A percentile compares a stretch with the other conserved stretches of the same genome.
Conservation (phyloP, 2,329 filamentous ascomycete species). For the Xylariaceae sp. region DNA sequence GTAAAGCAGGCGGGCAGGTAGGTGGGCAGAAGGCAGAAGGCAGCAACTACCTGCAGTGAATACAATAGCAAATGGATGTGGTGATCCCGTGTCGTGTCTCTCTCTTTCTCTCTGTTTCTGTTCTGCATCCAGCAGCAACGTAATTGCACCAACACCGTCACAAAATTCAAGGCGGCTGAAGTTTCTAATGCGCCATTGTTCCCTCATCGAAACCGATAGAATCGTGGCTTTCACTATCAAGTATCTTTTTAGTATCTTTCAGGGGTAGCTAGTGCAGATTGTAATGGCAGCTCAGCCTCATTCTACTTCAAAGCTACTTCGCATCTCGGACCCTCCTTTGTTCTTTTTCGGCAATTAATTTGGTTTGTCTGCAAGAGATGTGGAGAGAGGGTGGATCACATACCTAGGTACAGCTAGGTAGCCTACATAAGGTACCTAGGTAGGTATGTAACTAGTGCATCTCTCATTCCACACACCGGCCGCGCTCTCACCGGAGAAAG, state of each 20-base stretch:
- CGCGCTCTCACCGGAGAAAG: too few species aligned
- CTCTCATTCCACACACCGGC: neutral
- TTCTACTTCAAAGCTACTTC: constrained; percentile 28
- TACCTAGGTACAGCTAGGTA: too few species aligned
- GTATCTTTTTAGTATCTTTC: constrained; percentile 27
- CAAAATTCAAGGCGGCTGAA: constrained; percentile 33
- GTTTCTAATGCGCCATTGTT: constrained; percentile 34
- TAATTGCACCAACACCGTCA: constrained; percentile 6
- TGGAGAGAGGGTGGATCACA: constrained; percentile 8
- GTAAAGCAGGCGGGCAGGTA: neutral
- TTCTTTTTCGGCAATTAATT: constrained; percentile 23
- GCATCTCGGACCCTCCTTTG: constrained; percentile 7
- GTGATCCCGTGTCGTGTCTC: neutral
- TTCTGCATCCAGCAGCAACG: neutral
- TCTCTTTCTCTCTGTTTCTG: neutral
- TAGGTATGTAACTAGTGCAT: too few species aligned
- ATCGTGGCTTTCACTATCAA: constrained; percentile 34
- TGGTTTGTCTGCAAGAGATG: constrained; percentile 21
- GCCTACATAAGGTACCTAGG: too few species aligned
- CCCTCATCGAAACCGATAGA: constrained; percentile 40
- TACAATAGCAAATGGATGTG: neutral
- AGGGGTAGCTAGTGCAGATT: neutral
- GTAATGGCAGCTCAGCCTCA: constrained; percentile 25
- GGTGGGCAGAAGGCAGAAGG: neutral
- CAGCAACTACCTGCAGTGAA: neutral